Evolutionary conservation across 208 protist genomes (phyloP), one percentile per base, ranked within the genome.

Genomic region (Trypanosoma cruzi): DNA sequence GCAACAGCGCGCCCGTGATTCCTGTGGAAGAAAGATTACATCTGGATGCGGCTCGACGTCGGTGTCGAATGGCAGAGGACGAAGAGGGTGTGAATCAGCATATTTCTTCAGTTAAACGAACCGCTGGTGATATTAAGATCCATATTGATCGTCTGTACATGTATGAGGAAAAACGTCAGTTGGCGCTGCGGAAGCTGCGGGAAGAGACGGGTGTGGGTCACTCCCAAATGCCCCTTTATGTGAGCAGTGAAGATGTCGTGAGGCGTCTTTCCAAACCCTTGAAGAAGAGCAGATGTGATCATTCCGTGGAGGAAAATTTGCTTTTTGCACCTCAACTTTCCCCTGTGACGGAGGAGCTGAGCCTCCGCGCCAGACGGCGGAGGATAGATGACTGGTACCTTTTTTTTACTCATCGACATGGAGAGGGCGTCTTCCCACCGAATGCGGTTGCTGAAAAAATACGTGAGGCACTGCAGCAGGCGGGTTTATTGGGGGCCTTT

Each of bases 141-240:
- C 87, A 85, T 65, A 75, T 93, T 49, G 75, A 75, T 44, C 62
- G 62, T 31, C 76, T 93, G 20, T 82, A 87, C 59, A 44, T 52
- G 1, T 86, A 74, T 48, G 84, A 93, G 58, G 24, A 59, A 42
- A 76, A 80, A 46, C 75, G 76, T 32, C 69, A 74, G 36, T 52
- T 46, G n/a, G 66, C 79, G n/a, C 60, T 92, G 36, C 52, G 75
- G 22, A 64, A 56, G 40, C 40, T 84, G n/a, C 83, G 80, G 11
- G 81, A 85, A n/a, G 68, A 77, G 13, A 46, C 58, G 34, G 53
- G 76, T 50, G 58, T 36, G 2, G 26, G 18, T 20, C 62, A 49
- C 14, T 22, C n/a, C n/a, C 48, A 67, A 14, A 31, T 40, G 4
- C 40, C 65, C 26, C 4, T 87, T 14, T 74, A 78, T 58, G 77